phyloP scores from a whole-genome alignment of 305 asterid species.

The Euphrasia arctica region DNA sequence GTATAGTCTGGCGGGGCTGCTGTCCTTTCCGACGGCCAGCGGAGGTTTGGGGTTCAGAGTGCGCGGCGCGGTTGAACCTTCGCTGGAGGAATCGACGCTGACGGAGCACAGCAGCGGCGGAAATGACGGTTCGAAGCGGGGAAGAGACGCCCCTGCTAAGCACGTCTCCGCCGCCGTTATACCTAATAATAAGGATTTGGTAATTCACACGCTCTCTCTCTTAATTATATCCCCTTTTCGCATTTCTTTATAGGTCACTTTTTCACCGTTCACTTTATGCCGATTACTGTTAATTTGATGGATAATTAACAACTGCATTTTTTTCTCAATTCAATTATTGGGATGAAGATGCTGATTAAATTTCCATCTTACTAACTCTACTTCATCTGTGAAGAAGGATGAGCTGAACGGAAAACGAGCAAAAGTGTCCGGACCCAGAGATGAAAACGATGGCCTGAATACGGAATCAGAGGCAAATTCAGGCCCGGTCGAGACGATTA shows the following conservation, averaged over 20 bases:
- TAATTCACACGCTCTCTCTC: conserved; percentile 21
- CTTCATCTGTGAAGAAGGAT: conserved; percentile 36
- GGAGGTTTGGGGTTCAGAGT: conserved; percentile 50
- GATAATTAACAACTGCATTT: background rate
- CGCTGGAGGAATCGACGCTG: conserved; percentile 68
- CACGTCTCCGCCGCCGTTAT: conserved; percentile 42
- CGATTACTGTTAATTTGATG: background rate
- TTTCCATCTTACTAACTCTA: conserved; percentile 15
- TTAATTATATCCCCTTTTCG: background rate
- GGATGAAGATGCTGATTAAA: conserved; percentile 1
- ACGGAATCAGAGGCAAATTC: conserved; percentile 53
- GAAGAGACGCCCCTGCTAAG: conserved; percentile 45
- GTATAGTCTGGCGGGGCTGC: conserved; percentile 67
- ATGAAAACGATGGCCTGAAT: conserved; percentile 40
- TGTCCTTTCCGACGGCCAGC: conserved; percentile 52
- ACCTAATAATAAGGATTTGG: conserved; percentile 51
- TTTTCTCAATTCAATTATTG: too few relatives aligned
- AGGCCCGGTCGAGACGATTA: conserved; percentile 47
- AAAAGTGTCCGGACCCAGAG: conserved; percentile 39
- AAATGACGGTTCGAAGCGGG: conserved; percentile 44
- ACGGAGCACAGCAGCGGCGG: conserved; percentile 67
- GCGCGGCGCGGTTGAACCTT: conserved; percentile 40
- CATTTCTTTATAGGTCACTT: background rate
- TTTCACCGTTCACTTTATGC: background rate
- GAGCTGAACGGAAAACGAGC: conserved; percentile 44